phyloP scores from a whole-genome alignment of 768 basidiomycete species.

The Rhizopogon rudus region DNA sequence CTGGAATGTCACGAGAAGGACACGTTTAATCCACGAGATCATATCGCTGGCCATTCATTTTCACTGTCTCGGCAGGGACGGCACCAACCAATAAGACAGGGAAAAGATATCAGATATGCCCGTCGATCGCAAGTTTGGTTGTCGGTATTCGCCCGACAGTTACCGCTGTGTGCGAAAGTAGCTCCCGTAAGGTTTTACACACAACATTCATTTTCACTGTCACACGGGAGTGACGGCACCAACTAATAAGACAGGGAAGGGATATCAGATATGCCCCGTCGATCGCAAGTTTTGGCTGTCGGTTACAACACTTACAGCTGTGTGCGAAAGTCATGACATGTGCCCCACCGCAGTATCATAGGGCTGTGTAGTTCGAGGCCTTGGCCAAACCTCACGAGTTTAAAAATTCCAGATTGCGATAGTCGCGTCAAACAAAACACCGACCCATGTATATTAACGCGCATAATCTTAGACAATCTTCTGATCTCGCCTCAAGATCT shows the following conservation, averaged over 20 bases:
- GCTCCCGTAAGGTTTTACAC: too few species aligned
- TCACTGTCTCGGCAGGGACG: constrained; percentile 9
- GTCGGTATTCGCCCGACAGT: neutral
- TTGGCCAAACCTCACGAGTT: too few species aligned
- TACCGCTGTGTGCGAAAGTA: too few species aligned
- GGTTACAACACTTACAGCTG: neutral
- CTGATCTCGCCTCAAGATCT: neutral
- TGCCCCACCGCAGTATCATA: too few species aligned
- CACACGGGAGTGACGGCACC: constrained; percentile 3
- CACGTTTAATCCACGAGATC: constrained; percentile 2
- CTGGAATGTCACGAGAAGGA: neutral
- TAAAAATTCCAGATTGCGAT: neutral
- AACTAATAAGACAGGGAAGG: neutral
- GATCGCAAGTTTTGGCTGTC: neutral
- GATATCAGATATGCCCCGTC: neutral
- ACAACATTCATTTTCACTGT: constrained; percentile 13
- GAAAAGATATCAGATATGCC: neutral
- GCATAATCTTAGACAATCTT: neutral
- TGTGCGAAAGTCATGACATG: neutral
- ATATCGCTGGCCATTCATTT: constrained; percentile 9
- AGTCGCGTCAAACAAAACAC: neutral
- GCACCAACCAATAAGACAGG: neutral
- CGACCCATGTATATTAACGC: neutral
- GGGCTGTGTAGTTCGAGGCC: too few species aligned
- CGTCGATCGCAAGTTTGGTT: neutral